Percentiles rank a stretch among this genome's conserved stretches.
Conservation (phyloP, 2,329 filamentous ascomycete species). For the Raffaelea deltoideospora region DNA sequence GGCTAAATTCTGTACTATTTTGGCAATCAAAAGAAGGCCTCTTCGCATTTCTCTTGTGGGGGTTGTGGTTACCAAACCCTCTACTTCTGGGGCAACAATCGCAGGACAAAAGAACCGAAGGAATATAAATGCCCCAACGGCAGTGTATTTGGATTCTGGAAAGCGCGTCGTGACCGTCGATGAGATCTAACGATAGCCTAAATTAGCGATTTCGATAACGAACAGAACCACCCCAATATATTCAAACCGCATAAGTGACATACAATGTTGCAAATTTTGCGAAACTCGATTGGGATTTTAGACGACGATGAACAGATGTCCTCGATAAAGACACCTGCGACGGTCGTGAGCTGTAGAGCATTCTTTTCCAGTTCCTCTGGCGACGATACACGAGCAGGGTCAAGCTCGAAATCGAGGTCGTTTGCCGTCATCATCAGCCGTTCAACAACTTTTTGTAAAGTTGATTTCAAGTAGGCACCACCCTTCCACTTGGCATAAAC, state of each 20-base stretch:
- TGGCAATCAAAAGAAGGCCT: constrained; percentile 53
- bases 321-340: constrained; percentile 57
- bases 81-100: constrained; percentile 54
- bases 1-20: constrained; percentile 55
- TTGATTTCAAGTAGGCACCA: constrained; percentile 43
- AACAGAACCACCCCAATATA: too few relatives aligned
- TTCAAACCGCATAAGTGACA: not conserved
- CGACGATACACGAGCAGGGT: constrained; percentile 44
- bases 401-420: constrained; percentile 52
- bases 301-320: constrained; percentile 50
- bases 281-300: constrained; percentile 47
- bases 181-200: constrained; percentile 33
- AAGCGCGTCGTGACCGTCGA: constrained; percentile 48
- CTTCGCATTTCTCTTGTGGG: constrained; percentile 56
- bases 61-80: constrained; percentile 43
- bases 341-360: constrained; percentile 47
- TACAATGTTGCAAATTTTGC: constrained; percentile 48
- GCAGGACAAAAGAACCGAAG: constrained; percentile 59
- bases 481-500: constrained; percentile 62
- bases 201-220: too few relatives aligned
- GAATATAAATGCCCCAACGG: constrained; percentile 57
- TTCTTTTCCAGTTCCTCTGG: constrained; percentile 51
- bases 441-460: constrained; percentile 52
- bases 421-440: constrained; percentile 51
- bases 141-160: constrained; percentile 56